These are phyloP conservation scores for Xylariaceae sp. DNA, from an alignment of 2,329 filamentous ascomycete genomes.

Conservation along the genomic window DNA sequence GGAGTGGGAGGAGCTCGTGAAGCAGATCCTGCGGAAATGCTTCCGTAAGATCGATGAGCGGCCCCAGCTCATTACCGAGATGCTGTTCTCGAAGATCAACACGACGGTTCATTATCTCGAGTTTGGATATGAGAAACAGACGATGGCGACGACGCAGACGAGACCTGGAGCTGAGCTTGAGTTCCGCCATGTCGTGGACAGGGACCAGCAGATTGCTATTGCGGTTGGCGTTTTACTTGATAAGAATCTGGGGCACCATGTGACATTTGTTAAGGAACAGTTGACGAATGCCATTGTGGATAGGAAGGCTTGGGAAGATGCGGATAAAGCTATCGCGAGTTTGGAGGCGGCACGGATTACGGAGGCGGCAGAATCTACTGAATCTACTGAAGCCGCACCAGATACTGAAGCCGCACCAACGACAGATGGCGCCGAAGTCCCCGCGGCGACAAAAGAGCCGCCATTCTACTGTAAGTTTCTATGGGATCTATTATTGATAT, in stretches of 20 bases:
- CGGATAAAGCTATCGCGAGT: conserved; percentile 55
- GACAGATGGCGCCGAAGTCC: conserved; percentile 20
- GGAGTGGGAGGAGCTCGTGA: conserved; percentile 87
- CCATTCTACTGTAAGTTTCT: conserved; percentile 50
- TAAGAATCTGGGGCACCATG: conserved; percentile 66
- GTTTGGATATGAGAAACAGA: conserved; percentile 81
- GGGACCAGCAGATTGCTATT: conserved; percentile 69
- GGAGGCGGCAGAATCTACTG: conserved; percentile 26
- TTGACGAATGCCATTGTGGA: conserved; percentile 65
- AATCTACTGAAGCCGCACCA: conserved; percentile 36
- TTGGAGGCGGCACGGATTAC: conserved; percentile 31
- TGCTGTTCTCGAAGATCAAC: conserved; percentile 90
- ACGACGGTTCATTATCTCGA: conserved; percentile 82
- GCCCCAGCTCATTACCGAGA: conserved; percentile 79
- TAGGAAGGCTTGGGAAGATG: conserved; percentile 71
- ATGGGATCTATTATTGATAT: neutral
- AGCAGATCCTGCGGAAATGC: conserved; percentile 76
- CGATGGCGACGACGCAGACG: conserved; percentile 53
- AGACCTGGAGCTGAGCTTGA: conserved; percentile 76
- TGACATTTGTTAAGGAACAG: conserved; percentile 77
- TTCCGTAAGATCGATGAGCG: conserved; percentile 80
- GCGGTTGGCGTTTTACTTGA: conserved; percentile 75
- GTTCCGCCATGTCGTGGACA: conserved; percentile 66
- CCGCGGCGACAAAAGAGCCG: conserved; percentile 31
- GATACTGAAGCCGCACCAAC: conserved; percentile 33